A percentile compares a stretch with the other conserved stretches of the same genome.
Evolutionary conservation across 345 rosid genomes (phyloP).

Genomic region (Heritiera littoralis): DNA sequence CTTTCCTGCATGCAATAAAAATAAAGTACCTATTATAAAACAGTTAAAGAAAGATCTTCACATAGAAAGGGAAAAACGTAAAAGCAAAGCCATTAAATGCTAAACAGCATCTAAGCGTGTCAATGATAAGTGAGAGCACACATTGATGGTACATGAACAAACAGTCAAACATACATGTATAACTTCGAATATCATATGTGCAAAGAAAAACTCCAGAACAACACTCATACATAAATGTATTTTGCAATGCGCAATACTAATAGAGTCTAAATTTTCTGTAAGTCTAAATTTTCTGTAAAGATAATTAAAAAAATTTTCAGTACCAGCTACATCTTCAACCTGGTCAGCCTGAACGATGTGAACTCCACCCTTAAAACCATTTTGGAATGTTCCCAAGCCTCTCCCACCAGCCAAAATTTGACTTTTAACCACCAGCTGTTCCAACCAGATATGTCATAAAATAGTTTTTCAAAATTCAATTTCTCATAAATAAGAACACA

Average conservation of each 20-base stretch:
- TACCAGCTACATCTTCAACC: slow-evolving; percentile 84
- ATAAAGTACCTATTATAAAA: neutral
- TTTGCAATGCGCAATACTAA: neutral
- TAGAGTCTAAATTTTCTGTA: neutral
- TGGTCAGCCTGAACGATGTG: slow-evolving; percentile 81
- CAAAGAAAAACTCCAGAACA: neutral
- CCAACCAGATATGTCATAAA: slow-evolving; percentile 6
- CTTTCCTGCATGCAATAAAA: slow-evolving; percentile 56
- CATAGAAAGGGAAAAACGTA: neutral
- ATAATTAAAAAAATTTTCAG: neutral
- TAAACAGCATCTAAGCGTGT: neutral
- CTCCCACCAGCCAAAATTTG: slow-evolving; percentile 99
- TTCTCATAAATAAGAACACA: neutral
- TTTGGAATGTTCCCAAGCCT: slow-evolving; percentile 91
- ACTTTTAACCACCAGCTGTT: slow-evolving; percentile 94
- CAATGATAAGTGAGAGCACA: neutral
- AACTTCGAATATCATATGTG: neutral
- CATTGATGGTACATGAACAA: neutral
- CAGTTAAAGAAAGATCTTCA: neutral
- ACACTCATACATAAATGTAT: neutral
- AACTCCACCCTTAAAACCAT: slow-evolving; percentile 93
- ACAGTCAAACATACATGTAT: neutral
- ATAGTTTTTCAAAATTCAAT: neutral
- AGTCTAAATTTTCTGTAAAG: neutral
- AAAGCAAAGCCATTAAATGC: neutral